A percentile compares a stretch with the other conserved stretches of the same genome.
phyloP scores from a whole-genome alignment of 2,329 filamentous ascomycete species.

The Colletotrichum gloeosporioides region DNA sequence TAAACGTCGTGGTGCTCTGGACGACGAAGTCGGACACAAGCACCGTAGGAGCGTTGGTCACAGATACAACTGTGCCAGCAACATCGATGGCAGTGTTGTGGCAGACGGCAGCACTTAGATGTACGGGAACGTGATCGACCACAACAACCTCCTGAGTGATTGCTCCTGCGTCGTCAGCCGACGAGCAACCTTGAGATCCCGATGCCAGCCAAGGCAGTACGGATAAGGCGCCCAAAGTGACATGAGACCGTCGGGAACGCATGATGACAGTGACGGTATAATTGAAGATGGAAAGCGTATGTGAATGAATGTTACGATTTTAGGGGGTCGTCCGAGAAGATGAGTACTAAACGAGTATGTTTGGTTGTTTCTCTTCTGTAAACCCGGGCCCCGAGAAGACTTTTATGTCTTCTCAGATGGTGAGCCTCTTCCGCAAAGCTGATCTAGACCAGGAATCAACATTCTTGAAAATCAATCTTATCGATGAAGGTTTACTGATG shows the following conservation, averaged over 20 bases:
- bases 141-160: neutral
- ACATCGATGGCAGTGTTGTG: neutral
- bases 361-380: neutral
- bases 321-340: neutral
- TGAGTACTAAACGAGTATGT: neutral
- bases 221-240: neutral
- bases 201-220: neutral
- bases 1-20: neutral
- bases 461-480: neutral
- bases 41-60: neutral
- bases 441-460: neutral
- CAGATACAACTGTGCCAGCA: neutral
- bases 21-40: neutral
- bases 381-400: neutral
- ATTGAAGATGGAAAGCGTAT: neutral
- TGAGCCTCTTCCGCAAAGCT: neutral
- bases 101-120: neutral
- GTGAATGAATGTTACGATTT: neutral
- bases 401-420: neutral
- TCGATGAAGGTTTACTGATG: neutral
- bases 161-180: fast-evolving
- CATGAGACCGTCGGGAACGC: neutral
- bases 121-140: neutral
- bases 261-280: neutral
- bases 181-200: neutral